phyloP scores from a whole-genome alignment of 2,329 filamentous ascomycete species.

The Aspergillus proliferans region DNA sequence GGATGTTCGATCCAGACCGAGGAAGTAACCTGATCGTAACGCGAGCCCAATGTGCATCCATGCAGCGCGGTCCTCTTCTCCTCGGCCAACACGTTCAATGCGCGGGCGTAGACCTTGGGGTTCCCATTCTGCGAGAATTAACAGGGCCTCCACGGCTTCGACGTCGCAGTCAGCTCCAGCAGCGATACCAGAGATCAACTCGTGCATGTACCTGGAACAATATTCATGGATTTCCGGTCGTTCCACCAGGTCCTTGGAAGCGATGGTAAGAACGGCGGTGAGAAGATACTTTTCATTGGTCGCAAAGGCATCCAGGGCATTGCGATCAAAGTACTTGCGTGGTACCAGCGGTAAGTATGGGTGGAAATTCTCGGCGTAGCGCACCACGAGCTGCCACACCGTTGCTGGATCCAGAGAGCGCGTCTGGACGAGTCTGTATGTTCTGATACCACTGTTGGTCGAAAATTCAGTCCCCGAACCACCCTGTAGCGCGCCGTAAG shows the following conservation, averaged over 20 bases:
- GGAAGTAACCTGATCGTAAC: slow-evolving; percentile 62
- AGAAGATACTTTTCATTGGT: slow-evolving; percentile 60
- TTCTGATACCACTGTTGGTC: slow-evolving; percentile 28
- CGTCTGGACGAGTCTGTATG: slow-evolving; percentile 40
- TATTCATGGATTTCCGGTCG: slow-evolving; percentile 58
- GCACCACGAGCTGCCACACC: slow-evolving; percentile 48
- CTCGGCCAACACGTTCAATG: slow-evolving; percentile 59
- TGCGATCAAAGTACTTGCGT: slow-evolving; percentile 51
- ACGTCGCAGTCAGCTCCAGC: slow-evolving; percentile 62
- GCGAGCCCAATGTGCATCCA: slow-evolving; percentile 74
- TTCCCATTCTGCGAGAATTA: slow-evolving; percentile 68
- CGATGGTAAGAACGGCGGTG: slow-evolving; percentile 64
- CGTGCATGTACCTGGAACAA: slow-evolving; percentile 65
- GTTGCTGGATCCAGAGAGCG: slow-evolving; percentile 44
- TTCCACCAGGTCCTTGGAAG: slow-evolving; percentile 63
- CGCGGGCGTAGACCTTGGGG: slow-evolving; percentile 57
- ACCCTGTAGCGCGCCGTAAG: slow-evolving; percentile 22
- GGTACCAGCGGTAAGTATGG: slow-evolving; percentile 65
- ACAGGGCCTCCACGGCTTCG: slow-evolving; percentile 63
- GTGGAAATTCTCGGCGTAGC: slow-evolving; percentile 61
- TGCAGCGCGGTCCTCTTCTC: slow-evolving; percentile 66
- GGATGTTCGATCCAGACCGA: slow-evolving; percentile 62
- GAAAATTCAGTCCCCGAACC: slow-evolving; percentile 22
- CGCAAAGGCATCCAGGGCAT: slow-evolving; percentile 51
- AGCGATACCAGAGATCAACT: slow-evolving; percentile 59